These are phyloP conservation scores for Clohesyomyces aquaticus DNA, from an alignment of 495 filamentous ascomycete genomes.

Conservation along the genomic window DNA sequence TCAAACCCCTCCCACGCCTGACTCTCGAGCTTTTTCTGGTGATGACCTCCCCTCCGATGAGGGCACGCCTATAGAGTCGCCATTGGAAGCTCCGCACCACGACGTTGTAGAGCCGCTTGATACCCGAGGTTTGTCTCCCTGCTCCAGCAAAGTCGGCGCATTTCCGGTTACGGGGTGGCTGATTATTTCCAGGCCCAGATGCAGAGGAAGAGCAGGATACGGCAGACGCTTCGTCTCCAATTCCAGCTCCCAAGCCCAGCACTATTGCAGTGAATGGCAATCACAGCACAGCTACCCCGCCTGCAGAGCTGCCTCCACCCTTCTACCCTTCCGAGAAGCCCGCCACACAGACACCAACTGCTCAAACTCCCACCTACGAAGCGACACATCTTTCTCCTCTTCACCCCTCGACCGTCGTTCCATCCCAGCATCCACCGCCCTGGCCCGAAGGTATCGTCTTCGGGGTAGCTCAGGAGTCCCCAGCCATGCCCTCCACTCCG, in stretches of 20 bases:
- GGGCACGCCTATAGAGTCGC: conserved; percentile 17
- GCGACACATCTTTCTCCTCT: conserved; percentile 14
- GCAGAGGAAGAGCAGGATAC: background rate
- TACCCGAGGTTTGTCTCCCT: conserved; percentile 30
- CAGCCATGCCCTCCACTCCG: conserved; percentile 43
- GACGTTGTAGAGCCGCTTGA: conserved; percentile 9
- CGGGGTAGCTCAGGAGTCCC: conserved; percentile 43
- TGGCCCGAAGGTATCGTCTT: conserved; percentile 45
- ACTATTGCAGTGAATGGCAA: conserved; percentile 5
- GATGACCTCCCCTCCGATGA: conserved; percentile 6
- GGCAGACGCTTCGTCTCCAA: conserved; percentile 2
- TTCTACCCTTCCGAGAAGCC: conserved; percentile 41
- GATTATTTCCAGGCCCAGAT: background rate
- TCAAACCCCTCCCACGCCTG: conserved; percentile 32
- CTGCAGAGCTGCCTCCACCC: conserved; percentile 39
- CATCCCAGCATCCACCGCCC: conserved; percentile 38
- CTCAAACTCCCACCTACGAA: conserved; percentile 33
- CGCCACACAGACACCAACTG: conserved; percentile 31
- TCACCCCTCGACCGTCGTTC: background rate
- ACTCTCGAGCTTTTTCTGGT: conserved; percentile 29
- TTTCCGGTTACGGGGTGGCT: background rate
- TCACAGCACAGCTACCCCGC: background rate
- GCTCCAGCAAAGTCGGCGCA: background rate
- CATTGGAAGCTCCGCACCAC: background rate
- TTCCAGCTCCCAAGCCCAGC: background rate